These are phyloP conservation scores for Leishmania major DNA, from an alignment of 208 protist species.

Conservation along the genomic window DNA sequence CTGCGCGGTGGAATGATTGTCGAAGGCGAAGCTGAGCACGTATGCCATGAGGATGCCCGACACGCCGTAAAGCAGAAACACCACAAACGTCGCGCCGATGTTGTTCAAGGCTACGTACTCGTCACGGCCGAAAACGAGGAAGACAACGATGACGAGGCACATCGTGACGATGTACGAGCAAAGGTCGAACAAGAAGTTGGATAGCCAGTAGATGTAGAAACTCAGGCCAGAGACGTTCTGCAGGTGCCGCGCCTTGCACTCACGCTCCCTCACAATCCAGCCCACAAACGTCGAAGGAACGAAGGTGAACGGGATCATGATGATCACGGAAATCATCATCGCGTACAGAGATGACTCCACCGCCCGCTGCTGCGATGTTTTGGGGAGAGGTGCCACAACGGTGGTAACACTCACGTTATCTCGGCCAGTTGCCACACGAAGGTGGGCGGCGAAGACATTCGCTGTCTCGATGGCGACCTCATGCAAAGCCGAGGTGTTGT, in stretches of 20 bases:
- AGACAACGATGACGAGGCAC: constrained; percentile 30
- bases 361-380: neutral
- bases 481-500: constrained; percentile 57
- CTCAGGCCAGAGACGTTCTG: constrained; percentile 66
- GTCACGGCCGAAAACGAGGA: constrained; percentile 35
- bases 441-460: constrained; percentile 41
- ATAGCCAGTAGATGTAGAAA: constrained; percentile 57
- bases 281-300: constrained; percentile 52
- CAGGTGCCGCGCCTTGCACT: constrained; percentile 60
- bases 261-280: constrained; percentile 75
- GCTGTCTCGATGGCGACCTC: constrained; percentile 33
- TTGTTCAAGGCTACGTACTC: constrained; percentile 40
- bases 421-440: constrained; percentile 8
- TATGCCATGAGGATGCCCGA: constrained; percentile 32
- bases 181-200: constrained; percentile 62
- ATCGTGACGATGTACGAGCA: constrained; percentile 38
- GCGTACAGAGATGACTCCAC: neutral
- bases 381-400: neutral
- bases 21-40: constrained; percentile 48
- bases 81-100: constrained; percentile 26
- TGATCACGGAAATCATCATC: constrained; percentile 32
- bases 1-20: constrained; percentile 44
- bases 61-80: constrained; percentile 47
- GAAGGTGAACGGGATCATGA: constrained; percentile 69
- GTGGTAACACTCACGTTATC: neutral